A percentile compares a stretch with the other conserved stretches of the same genome.
Conservation (phyloP, 805 yeast species). For the Blastobotrys americana region DNA sequence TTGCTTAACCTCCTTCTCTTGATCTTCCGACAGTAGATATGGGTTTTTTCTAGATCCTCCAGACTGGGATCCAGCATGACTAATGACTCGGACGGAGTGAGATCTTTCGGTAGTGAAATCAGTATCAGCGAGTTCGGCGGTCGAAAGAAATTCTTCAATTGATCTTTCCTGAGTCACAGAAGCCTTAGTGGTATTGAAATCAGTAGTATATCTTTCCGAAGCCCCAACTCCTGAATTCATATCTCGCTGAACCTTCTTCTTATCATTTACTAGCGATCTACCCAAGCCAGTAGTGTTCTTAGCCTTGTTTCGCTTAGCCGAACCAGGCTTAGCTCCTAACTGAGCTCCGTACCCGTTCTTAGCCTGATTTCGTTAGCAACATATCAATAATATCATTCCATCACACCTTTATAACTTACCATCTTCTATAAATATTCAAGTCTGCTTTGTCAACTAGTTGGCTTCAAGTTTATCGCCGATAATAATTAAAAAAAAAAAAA, state of each 20-base stretch:
- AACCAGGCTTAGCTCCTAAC: slow-evolving; percentile 87
- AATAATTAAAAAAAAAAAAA: no score
- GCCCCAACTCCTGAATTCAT: slow-evolving; percentile 44
- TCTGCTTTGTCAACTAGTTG: no score
- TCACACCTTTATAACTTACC: slow-evolving; percentile 4
- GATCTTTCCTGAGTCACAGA: slow-evolving; percentile 94
- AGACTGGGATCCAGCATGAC: slow-evolving; percentile 43
- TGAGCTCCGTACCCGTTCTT: slow-evolving; percentile 38
- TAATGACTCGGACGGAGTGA: slow-evolving; percentile 75
- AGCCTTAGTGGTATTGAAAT: slow-evolving; percentile 62
- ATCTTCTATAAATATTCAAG: background rate
- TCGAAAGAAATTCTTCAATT: slow-evolving; percentile 85
- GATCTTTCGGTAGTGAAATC: slow-evolving; percentile 91
- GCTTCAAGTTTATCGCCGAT: no score
- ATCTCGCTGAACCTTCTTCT: slow-evolving; percentile 44
- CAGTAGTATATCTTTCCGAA: slow-evolving; percentile 73
- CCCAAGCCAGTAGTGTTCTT: slow-evolving; percentile 76
- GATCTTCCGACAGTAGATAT: slow-evolving; percentile 57
- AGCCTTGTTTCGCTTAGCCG: slow-evolving; percentile 53
- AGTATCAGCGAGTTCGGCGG: slow-evolving; percentile 93
- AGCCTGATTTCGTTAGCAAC: no score
- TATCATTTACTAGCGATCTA: slow-evolving; percentile 67
- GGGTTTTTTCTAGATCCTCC: slow-evolving; percentile 41
- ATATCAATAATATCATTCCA: no score
- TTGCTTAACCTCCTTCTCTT: slow-evolving; percentile 51